Base-by-base conservation (phyloP, 306 rosid species). In the Fragaria ananassa region DNA sequence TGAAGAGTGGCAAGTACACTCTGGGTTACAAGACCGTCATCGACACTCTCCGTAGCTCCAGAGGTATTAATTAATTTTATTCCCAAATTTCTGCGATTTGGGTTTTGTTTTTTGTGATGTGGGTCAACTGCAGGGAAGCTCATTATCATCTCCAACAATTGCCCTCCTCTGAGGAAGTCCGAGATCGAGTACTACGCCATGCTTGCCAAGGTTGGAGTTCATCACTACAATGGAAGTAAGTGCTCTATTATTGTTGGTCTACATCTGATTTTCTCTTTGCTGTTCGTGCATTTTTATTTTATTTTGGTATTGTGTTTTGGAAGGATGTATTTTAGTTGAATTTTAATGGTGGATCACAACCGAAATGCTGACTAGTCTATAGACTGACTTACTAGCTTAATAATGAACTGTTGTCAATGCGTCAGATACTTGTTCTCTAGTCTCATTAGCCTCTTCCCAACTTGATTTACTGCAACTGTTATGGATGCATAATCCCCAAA, bases 131-230 rank as follows among this genome's bases (percentile, higher is more conserved):
- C 79, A 85, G 88, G 86, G 37, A 85, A 85, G 88, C 80, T 85
- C 10, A 82, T 85, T 10, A 79, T 85, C 35, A 74, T 85, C 69
- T 85, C 88, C 6, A 85, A 82, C 68, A 79, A 85, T 45, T 81
- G 84, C 75, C 88, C 88, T 3, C 86, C 88, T 50, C 82, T 82
- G 63, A 76, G 86, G 5, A 81, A 79, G 50, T 85, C 86, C 5
- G 88, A 85, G 46, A 85, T 85, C 62, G 88, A 85, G 66, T 85
- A 85, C 84, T 85, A 85, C 61, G 88, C 88, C 1, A 85, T 85
- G 86, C 88, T 82, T 34, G 76, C 84, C 63, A 85, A 85, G 73
- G 56, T 82, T 63, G 84, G 84, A 19, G 86, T 82, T 79, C 88
- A 85, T 81, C 88, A 81, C 44, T 79, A 81, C 65, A 85, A 81